phyloP scores from a whole-genome alignment of 768 basidiomycete genomes.

The Lactarius deliciosus region DNA sequence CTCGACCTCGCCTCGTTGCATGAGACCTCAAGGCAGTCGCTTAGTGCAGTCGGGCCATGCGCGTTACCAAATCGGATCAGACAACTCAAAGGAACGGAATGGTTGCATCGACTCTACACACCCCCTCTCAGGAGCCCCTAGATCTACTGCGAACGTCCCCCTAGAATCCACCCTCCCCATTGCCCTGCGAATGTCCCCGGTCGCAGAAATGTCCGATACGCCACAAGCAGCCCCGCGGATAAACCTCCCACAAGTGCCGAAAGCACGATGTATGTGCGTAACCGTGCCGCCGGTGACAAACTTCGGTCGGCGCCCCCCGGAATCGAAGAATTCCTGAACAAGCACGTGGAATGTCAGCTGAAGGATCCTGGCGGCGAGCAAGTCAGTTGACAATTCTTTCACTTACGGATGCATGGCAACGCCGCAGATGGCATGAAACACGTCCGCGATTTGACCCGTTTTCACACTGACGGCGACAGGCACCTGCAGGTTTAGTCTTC shows the following conservation, averaged over 20 bases:
- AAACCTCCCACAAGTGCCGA: constrained; percentile 74
- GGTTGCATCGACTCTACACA: neutral
- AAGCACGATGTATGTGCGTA: constrained; percentile 70
- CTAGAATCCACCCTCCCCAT: constrained; percentile 69
- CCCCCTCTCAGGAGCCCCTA: neutral
- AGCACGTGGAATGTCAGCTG: constrained; percentile 22
- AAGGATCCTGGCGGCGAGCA: constrained; percentile 8
- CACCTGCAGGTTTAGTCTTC: constrained; percentile 84
- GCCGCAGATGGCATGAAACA: constrained; percentile 81
- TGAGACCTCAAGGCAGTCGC: constrained; percentile 25
- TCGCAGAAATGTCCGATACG: constrained; percentile 65
- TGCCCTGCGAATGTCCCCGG: constrained; percentile 62
- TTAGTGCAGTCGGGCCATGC: constrained; percentile 20
- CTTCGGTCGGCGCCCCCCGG: constrained; percentile 85
- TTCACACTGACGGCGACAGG: constrained; percentile 93
- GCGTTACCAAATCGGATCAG: constrained; percentile 20
- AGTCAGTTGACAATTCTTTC: constrained; percentile 15
- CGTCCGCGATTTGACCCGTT: constrained; percentile 79
- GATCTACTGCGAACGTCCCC: constrained; percentile 49
- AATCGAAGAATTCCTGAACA: constrained; percentile 47
- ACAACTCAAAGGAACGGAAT: neutral
- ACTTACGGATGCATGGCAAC: constrained; percentile 88
- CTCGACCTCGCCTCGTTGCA: constrained; percentile 28
- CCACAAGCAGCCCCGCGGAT: constrained; percentile 67
- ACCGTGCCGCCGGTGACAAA: constrained; percentile 62